Conservation (phyloP, 768 basidiomycete species). For the Macrolepiota albuminosa region DNA sequence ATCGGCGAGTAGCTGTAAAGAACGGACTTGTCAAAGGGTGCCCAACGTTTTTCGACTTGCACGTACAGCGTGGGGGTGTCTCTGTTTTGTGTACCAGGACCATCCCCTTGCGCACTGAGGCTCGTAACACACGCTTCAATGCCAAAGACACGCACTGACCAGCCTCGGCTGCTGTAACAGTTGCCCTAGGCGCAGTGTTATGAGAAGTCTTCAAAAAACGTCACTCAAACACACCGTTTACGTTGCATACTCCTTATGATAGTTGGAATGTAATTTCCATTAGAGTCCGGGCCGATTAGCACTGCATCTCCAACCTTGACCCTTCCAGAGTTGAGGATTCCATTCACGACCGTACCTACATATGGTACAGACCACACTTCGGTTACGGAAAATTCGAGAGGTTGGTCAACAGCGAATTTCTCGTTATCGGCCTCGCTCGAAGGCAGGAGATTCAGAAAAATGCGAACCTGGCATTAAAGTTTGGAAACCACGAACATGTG, state of each 20-base stretch:
- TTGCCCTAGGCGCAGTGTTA: constrained; percentile 44
- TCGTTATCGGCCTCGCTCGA: constrained; percentile 81
- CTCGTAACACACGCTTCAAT: constrained; percentile 79
- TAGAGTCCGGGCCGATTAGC: constrained; percentile 86
- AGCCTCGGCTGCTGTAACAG: constrained; percentile 83
- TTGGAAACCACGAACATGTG: background rate
- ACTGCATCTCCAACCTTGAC: constrained; percentile 79
- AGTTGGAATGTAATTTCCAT: constrained; percentile 80
- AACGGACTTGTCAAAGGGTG: background rate
- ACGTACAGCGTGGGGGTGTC: constrained; percentile 65
- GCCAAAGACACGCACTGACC: constrained; percentile 95
- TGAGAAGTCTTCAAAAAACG: background rate
- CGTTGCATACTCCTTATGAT: constrained; percentile 90
- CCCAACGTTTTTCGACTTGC: background rate
- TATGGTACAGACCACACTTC: constrained; percentile 89
- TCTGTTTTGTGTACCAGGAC: constrained; percentile 83
- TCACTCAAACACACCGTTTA: constrained; percentile 54
- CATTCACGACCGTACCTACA: constrained; percentile 81
- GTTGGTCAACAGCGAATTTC: constrained; percentile 75
- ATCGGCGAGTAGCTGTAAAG: constrained; percentile 64
- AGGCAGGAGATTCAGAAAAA: constrained; percentile 86
- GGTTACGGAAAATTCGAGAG: constrained; percentile 83
- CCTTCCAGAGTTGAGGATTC: constrained; percentile 72
- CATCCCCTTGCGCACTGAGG: constrained; percentile 91
- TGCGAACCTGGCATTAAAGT: constrained; percentile 53